Conservation (phyloP, 768 basidiomycete genomes). For the Mycena filopes region DNA sequence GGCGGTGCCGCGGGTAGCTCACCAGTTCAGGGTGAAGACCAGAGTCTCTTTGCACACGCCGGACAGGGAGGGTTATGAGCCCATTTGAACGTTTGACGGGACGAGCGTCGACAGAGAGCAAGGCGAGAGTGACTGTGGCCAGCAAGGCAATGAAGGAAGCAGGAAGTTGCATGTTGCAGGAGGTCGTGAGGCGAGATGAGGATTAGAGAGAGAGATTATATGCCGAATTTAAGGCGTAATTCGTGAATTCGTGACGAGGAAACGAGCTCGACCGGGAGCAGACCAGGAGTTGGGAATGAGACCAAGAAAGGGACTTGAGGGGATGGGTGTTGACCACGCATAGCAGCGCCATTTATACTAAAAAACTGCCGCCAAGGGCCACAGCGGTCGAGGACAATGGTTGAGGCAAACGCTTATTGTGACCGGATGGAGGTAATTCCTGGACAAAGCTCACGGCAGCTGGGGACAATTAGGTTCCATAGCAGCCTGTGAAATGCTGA, state of each 20-base stretch:
- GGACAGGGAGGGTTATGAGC: constrained; percentile 25
- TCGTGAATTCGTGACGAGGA: constrained; percentile 22
- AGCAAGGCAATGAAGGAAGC: constrained; percentile 16
- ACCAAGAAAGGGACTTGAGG: constrained; percentile 14
- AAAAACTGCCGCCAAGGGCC: neutral
- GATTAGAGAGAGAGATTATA: constrained; percentile 15
- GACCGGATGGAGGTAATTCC: constrained; percentile 3
- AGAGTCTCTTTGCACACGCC: neutral
- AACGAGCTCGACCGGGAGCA: constrained; percentile 32
- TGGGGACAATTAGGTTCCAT: constrained; percentile 18
- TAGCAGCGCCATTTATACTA: constrained; percentile 13
- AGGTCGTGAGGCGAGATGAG: constrained; percentile 9
- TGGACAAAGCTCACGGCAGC: neutral
- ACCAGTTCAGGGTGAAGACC: constrained; percentile 25
- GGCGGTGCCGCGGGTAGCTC: neutral
- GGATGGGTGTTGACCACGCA: neutral
- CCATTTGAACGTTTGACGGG: constrained; percentile 2
- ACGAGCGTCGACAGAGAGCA: constrained; percentile 23
- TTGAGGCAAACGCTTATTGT: neutral
- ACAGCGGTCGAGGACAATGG: constrained; percentile 3
- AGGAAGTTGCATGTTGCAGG: constrained; percentile 23
- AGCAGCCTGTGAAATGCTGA: constrained; percentile 4
- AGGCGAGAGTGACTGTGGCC: constrained; percentile 1
- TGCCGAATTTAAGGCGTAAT: neutral
- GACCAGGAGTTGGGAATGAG: constrained; percentile 21